Percentiles rank a stretch among this genome's conserved stretches.
These are phyloP conservation scores for Candida endomychidarum DNA, from an alignment of 805 yeast species.

Conservation along the genomic window DNA sequence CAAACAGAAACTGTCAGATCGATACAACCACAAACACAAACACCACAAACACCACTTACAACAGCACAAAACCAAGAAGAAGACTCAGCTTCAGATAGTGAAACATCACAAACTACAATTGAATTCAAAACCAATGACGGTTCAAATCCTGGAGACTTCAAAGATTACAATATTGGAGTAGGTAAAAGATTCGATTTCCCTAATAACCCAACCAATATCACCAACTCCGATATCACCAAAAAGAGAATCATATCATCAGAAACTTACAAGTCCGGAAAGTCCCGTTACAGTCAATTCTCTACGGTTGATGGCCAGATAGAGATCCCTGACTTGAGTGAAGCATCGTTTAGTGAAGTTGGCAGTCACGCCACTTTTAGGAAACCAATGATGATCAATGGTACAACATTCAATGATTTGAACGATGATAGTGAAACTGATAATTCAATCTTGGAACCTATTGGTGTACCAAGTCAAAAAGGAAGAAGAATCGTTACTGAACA, in stretches of 20 bases:
- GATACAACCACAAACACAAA: too few relatives aligned
- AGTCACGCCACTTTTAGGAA: conserved; percentile 11
- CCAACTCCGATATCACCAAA: conserved; percentile 26
- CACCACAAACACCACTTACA: too few relatives aligned
- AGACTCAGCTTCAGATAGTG: too few relatives aligned
- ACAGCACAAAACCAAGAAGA: too few relatives aligned
- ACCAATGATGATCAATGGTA: conserved; percentile 20
- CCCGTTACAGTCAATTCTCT: conserved; percentile 19
- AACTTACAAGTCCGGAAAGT: conserved; percentile 17
- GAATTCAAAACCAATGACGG: conserved; percentile 8
- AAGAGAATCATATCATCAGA: conserved; percentile 15
- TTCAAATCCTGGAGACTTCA: background rate
- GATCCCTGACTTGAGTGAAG: conserved; percentile 38
- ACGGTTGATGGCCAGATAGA: conserved; percentile 36
- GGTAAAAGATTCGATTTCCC: conserved; percentile 42
- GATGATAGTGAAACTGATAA: conserved; percentile 2
- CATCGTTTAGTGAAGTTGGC: conserved; percentile 16
- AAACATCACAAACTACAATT: conserved; percentile 7
- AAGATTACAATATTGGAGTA: conserved; percentile 31
- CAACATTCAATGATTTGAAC: conserved; percentile 26
- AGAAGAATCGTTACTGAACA: conserved; percentile 27
- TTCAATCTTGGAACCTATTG: conserved; percentile 33
- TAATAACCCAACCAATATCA: conserved; percentile 30
- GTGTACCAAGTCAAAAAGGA: conserved; percentile 35
- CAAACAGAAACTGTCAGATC: background rate